These are phyloP conservation scores for Neoarthrinium moseri DNA, from an alignment of 2,329 filamentous ascomycete species.

Conservation along the genomic window DNA sequence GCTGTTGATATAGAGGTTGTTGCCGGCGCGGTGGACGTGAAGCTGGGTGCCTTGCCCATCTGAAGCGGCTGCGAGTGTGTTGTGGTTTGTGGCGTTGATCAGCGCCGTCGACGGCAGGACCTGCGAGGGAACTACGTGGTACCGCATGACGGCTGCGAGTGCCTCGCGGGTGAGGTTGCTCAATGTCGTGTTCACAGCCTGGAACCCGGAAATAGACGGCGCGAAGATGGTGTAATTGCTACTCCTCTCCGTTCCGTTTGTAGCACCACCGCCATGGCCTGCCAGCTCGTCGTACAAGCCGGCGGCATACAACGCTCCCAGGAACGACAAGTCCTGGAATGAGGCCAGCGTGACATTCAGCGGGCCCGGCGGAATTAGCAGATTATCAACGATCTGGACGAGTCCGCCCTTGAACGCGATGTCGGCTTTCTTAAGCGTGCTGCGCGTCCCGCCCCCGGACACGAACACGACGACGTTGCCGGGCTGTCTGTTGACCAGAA, in stretches of 20 bases:
- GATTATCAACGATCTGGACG: constrained; percentile 51
- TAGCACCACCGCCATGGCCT: constrained; percentile 10
- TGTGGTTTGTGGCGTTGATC: constrained; percentile 16
- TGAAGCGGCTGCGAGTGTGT: constrained; percentile 41
- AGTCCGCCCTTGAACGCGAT: constrained; percentile 47
- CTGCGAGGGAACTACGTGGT: constrained; percentile 55
- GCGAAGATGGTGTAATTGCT: constrained; percentile 55
- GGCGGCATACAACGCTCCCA: constrained; percentile 37
- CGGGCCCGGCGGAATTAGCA: constrained; percentile 45
- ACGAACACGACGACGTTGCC: constrained; percentile 38
- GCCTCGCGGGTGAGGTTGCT: constrained; percentile 36
- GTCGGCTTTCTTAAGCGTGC: constrained; percentile 40
- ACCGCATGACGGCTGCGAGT: constrained; percentile 46
- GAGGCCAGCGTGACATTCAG: constrained; percentile 33
- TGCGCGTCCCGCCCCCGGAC: constrained; percentile 39
- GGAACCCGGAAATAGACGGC: constrained; percentile 51
- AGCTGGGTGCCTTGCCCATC: constrained; percentile 35
- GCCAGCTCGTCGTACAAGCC: constrained; percentile 39
- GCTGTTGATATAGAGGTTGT: constrained; percentile 51
- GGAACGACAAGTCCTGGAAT: constrained; percentile 38
- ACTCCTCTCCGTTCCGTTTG: constrained; percentile 15
- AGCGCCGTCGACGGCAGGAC: constrained; percentile 50
- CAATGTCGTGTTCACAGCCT: constrained; percentile 42
- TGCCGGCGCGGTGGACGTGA: constrained; percentile 36
- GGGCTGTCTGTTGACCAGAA: constrained; percentile 44